Base-by-base conservation (phyloP, 2,329 filamentous ascomycete genomes). In the Beauveria asiatica region DNA sequence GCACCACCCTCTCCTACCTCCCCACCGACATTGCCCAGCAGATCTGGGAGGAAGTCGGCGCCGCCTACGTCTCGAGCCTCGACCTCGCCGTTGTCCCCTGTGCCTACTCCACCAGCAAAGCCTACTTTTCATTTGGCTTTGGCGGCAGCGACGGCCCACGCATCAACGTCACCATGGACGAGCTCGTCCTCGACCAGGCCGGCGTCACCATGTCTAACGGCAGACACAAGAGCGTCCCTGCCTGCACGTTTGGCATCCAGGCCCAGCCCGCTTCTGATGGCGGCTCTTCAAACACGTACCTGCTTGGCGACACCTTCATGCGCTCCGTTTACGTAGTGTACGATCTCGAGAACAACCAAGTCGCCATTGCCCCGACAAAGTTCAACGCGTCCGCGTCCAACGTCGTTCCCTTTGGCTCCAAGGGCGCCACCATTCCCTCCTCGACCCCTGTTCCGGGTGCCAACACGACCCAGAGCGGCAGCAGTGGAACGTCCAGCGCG, bases 1-100 rank as follows among this genome's bases (percentile, higher is more conserved):
- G 89, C 42, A 88, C 85, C n/a, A 89, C 85, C 3, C 76, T 90
- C 62, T 86, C 80, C 64, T 89, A 89, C 67, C 74, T 92, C 0
- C 89, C 89, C 1, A 77, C 82, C 61, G 78, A 83, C 56, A 71
- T 91, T 49, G 80, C 81, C 2, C 64, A 72, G 8, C 70, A 80
- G 62, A 73, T 84, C 11, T 83, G 81, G 79, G 67, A 73, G 10
- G 82, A 84, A 64, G 78, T 81, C 5, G 83, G 83, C 41, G 83
- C 80, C 5, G 62, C 72, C 10, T 83, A 78, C 66, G 71, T 74
- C 17, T 23, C 61, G 1, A 64, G 71, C 0, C 65, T 73, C 10
- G 70, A 71, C 2, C 60, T 74, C 13, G 76, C 80, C 33, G 68
- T 83, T 13, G 65, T 86, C 5, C 78, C 81, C 2, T 86, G 83